A percentile compares a stretch with the other conserved stretches of the same genome.
These are phyloP conservation scores for Wickerhamomyces xylosicus DNA, from an alignment of 805 yeast species.

Conservation along the genomic window DNA sequence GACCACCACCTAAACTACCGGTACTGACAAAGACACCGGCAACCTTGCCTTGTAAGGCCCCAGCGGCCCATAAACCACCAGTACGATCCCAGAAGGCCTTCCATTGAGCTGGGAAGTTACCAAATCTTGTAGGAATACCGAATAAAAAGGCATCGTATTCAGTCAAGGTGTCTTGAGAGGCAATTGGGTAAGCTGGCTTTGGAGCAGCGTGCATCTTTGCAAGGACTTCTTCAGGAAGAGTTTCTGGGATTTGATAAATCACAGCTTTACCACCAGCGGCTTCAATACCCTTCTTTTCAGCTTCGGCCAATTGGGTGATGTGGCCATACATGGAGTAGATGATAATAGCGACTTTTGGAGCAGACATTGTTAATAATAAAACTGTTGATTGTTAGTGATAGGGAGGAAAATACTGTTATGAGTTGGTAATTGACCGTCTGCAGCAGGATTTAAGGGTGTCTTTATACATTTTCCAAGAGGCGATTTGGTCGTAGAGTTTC, in stretches of 20 bases:
- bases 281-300: constrained; percentile 57
- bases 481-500: too few relatives aligned
- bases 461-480: too few relatives aligned
- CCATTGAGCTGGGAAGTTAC: constrained; percentile 66
- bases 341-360: constrained; percentile 32
- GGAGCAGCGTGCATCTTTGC: constrained; percentile 53
- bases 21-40: constrained; percentile 62
- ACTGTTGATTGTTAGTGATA: too few relatives aligned
- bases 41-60: constrained; percentile 57
- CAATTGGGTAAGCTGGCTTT: constrained; percentile 44
- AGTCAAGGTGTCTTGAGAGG: constrained; percentile 40
- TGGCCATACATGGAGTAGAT: constrained; percentile 80
- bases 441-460: too few relatives aligned
- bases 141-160: constrained; percentile 62
- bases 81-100: constrained; percentile 63
- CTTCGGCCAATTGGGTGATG: constrained; percentile 54
- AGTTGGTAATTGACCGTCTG: too few relatives aligned
- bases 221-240: constrained; percentile 53
- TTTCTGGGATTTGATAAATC: constrained; percentile 72
- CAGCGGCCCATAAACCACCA: constrained; percentile 63
- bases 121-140: constrained; percentile 72
- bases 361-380: not conserved
- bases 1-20: constrained; percentile 62
- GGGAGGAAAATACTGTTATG: too few relatives aligned
- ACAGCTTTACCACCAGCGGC: constrained; percentile 60